A percentile compares a stretch with the other conserved stretches of the same genome.
These are phyloP conservation scores for Annulohypoxylon nitens DNA, from an alignment of 495 filamentous ascomycete species.

Conservation along the genomic window DNA sequence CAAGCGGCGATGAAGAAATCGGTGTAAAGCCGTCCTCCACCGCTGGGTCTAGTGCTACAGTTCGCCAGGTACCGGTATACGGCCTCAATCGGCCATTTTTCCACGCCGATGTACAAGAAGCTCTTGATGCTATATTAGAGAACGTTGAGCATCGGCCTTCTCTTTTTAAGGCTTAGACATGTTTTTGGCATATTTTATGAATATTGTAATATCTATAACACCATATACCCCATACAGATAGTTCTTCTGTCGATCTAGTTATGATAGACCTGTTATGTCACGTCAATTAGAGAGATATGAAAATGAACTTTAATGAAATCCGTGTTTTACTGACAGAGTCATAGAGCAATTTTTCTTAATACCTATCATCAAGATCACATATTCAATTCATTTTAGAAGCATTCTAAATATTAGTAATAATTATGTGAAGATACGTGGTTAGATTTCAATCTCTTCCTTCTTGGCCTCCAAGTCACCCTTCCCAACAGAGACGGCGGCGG, in stretches of 20 bases:
- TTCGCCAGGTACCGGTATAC: conserved; percentile 53
- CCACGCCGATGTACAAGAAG: conserved; percentile 78
- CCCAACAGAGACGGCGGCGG: conserved; percentile 30
- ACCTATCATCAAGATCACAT: not conserved
- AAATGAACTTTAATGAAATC: not conserved
- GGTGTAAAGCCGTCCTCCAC: conserved; percentile 17
- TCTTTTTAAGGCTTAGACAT: conserved; percentile 15
- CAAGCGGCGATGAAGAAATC: conserved; percentile 35
- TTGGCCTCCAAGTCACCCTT: conserved; percentile 33
- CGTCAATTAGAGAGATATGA: not conserved
- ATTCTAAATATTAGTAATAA: not conserved
- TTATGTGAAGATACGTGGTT: not conserved
- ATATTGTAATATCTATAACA: conserved; percentile 22
- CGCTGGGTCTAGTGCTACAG: conserved; percentile 10
- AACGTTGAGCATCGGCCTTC: conserved; percentile 64
- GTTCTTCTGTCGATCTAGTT: conserved; percentile 2
- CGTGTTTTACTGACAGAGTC: not conserved
- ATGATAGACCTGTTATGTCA: not conserved
- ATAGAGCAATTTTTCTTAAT: conserved; percentile 10
- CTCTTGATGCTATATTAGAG: conserved; percentile 81
- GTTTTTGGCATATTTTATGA: not conserved
- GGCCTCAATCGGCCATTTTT: conserved; percentile 67
- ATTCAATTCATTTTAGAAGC: not conserved
- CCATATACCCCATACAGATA: conserved; percentile 26
- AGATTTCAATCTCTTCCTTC: conserved; percentile 30